Percentiles rank a stretch among this genome's conserved stretches.
Evolutionary conservation across 495 filamentous ascomycete genomes (phyloP).

Genomic region (Podospora appendiculata): DNA sequence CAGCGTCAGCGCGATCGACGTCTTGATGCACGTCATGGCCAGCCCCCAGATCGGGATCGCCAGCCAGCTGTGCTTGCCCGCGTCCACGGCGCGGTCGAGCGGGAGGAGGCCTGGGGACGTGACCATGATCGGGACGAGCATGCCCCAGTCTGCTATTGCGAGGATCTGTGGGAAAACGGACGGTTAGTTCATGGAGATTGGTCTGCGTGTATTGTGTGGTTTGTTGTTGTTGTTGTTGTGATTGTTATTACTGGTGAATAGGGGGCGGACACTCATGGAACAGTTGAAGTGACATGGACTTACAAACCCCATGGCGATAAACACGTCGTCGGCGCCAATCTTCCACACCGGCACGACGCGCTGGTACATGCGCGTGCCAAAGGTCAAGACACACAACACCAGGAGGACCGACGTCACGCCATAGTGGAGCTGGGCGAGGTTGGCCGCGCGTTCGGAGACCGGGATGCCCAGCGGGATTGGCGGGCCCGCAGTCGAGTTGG

Average conservation of each 20-base stretch:
- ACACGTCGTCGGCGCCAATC: conserved; percentile 19
- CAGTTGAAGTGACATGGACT: not conserved
- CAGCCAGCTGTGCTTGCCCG: conserved; percentile 14
- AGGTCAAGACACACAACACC: conserved; percentile 10
- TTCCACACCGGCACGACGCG: conserved; percentile 18
- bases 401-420: conserved; percentile 11
- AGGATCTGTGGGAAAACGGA: conserved; percentile 6
- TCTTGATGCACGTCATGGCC: conserved; percentile 22
- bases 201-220: no score
- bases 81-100: not conserved
- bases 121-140: conserved; percentile 14
- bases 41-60: conserved; percentile 20
- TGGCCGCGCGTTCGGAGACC: conserved; percentile 8
- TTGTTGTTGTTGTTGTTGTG: no score
- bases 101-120: conserved; percentile 5
- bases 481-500: no score
- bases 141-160: conserved; percentile 12
- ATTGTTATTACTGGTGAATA: no score
- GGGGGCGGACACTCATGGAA: no score
- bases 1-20: conserved; percentile 19
- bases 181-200: no score
- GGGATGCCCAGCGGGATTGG: not conserved
- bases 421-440: conserved; percentile 12
- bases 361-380: conserved; percentile 15
- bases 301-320: conserved; percentile 16